Base-by-base conservation (phyloP, 306 rosid species). In the Vachellia pachyceras region DNA sequence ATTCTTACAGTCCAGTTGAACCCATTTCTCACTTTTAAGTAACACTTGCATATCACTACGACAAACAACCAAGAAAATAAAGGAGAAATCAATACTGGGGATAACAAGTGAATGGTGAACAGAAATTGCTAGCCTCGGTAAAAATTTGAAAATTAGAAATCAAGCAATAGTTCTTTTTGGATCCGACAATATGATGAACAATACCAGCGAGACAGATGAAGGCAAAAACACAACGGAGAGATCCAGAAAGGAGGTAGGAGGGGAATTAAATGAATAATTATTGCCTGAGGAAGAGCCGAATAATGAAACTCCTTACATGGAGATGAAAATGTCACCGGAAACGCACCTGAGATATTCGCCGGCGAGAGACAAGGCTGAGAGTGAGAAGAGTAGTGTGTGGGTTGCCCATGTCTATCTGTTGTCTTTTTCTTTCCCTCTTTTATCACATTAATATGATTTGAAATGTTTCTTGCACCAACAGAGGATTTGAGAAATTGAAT, bases 321-420 rank as follows among this genome's bases (percentile, higher is more conserved):
- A 68, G 46, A 41, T 10, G 74, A 44, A 68, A 69, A 20, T 69
- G 37, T 44, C 11, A 20, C 55, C 11, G 37, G 54, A 5, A 41
- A 41, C 54, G 1, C 54, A 11, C 54, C 39, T 12, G 74, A 42
- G 74, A 42, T 20, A 44, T 22, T 69, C n/a, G 37, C 54, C 74
- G 55, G 74, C 74, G 39, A 69, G 55, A 69, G 73, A 68, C 47
- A 18, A 10, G n/a, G 49, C 13, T 65, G 22, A 3, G 42, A 63
- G 40, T 5, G 18, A 64, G 72, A 14, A 3, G 3, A 57, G 29
- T 5, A 57, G 15, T 23, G 36, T 10, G 46, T n/a, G 33, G 49
- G 13, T 3, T 8, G 25, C 6, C 5, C 1, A 46, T 40, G 22
- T 11, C 60, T 54, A 54, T 54, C 60, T 18, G 10, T 54, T 54